Base-by-base conservation (phyloP, 805 yeast species). In the Candida morakotiae region DNA sequence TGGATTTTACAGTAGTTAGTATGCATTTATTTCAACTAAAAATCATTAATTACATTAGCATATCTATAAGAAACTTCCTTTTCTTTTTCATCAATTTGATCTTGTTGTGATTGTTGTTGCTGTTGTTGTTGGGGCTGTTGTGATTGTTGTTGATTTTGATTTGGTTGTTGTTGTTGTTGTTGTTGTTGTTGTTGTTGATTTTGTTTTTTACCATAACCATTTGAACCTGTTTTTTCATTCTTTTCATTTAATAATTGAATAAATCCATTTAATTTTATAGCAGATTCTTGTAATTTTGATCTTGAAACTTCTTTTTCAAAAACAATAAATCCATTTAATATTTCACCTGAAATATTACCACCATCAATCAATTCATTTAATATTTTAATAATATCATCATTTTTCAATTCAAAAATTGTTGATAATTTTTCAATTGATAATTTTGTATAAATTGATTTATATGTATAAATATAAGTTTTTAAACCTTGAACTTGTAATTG, bases 401-500 rank as follows among this genome's bases (percentile, higher is more conserved):
- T 70, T 11, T 75, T 58, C 34, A 91, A 66, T 49, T 79, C 81
- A 58, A 91, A 93, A 44, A 79, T 71, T 34, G 68, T 56, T 16
- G 87, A 67, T 52, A 93, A 69, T 48, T 78, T 78, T 13, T 69
- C 60, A 34, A 88, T 61, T 3, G 96, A 81, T 39, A 91, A 73
- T 46, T 84, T 83, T 43, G 81, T 69, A 67, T 82, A 88, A 51
- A 79, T 81, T 23, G 80, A 63, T 56, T 85, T 86, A 69, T 83
- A 88, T 46, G 85, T 81, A 72, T 87, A 85, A 46, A 93, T 71
- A 62, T 85, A 93, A n/a, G 97, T 87, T 65, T 95, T 80, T 56
- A 93, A 74, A 33, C 96, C 95, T 64, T 87, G 96, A 38, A 79
- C 69, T 70, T 93, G 95, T 52, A 94, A 75, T 66, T 85, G 86